phyloP scores from a whole-genome alignment of 352 stramenopile genomes.

The Phytopythium chamaehyphon region DNA sequence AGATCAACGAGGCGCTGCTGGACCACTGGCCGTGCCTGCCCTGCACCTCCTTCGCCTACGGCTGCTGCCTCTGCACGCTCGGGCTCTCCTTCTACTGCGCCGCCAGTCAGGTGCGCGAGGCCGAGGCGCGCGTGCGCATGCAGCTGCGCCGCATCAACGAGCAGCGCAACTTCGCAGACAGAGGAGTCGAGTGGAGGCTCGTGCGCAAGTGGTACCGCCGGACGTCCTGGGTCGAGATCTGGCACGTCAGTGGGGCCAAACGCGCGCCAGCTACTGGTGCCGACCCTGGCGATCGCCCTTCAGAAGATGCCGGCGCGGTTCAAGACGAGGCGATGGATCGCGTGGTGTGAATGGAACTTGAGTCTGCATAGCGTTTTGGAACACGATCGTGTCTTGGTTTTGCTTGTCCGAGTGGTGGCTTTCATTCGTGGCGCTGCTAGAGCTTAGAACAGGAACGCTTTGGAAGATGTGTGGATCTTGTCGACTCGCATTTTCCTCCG shows the following conservation, averaged over 20 bases:
- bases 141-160: constrained; percentile 74
- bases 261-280: background rate
- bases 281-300: background rate
- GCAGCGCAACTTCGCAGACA: constrained; percentile 49
- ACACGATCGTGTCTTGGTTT: too few species aligned
- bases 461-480: constrained; percentile 24
- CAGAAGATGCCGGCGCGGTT: background rate
- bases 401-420: too few species aligned
- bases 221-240: constrained; percentile 68
- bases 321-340: constrained; percentile 3
- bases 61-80: constrained; percentile 79
- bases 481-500: constrained; percentile 20
- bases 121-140: constrained; percentile 53
- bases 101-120: constrained; percentile 64
- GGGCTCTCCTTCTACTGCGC: constrained; percentile 82
- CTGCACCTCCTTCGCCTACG: constrained; percentile 74
- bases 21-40: constrained; percentile 86
- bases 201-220: constrained; percentile 67
- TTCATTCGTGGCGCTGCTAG: too few species aligned
- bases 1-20: constrained; percentile 78
- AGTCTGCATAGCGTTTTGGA: too few species aligned
- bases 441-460: constrained; percentile 38
- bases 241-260: constrained; percentile 3
- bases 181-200: constrained; percentile 60
- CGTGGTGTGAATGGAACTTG: background rate